A percentile compares a stretch with the other conserved stretches of the same genome.
These are phyloP conservation scores for Globisporangium irregulare DNA, from an alignment of 352 stramenopile species.

Conservation along the genomic window DNA sequence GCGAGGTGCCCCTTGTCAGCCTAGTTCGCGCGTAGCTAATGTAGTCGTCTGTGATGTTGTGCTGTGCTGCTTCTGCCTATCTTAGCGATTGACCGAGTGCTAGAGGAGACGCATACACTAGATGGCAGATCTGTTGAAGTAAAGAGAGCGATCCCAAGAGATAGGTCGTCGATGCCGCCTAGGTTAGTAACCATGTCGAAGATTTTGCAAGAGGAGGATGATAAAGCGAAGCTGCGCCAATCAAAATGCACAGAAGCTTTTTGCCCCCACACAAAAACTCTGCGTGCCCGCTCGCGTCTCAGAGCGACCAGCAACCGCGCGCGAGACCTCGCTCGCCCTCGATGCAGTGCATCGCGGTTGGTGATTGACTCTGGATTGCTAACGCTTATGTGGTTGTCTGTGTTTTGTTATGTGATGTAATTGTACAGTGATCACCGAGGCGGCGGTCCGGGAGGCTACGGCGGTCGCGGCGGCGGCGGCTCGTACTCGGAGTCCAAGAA, in stretches of 20 bases:
- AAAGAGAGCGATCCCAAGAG: conserved; percentile 88
- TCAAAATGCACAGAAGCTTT: conserved; percentile 27
- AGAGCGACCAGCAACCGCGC: not conserved
- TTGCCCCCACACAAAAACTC: conserved; percentile 13
- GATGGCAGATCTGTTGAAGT: conserved; percentile 91
- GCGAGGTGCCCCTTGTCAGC: conserved; percentile 3
- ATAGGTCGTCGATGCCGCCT: conserved; percentile 62
- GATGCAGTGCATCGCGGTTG: conserved; percentile 3
- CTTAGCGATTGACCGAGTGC: conserved; percentile 75
- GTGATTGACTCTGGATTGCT: not conserved
- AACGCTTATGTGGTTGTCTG: not conserved
- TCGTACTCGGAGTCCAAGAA: conserved; percentile 84
- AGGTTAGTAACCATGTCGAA: conserved; percentile 61
- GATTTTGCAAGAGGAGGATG: conserved; percentile 15
- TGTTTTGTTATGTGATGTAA: conserved; percentile 7
- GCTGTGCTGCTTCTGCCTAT: conserved; percentile 10
- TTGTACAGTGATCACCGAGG: conserved; percentile 24
- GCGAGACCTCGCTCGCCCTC: not conserved
- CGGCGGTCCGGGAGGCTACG: conserved; percentile 11
- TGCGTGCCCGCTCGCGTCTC: not conserved
- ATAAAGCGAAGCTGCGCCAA: conserved; percentile 21
- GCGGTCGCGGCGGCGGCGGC: conserved; percentile 20
- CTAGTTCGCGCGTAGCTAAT: conserved; percentile 26
- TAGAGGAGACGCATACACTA: conserved; percentile 86
- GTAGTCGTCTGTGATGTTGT: conserved; percentile 18